A percentile compares a stretch with the other conserved stretches of the same genome.
phyloP scores from a whole-genome alignment of 2,329 filamentous ascomycete genomes.

The Trichoderma sp. region DNA sequence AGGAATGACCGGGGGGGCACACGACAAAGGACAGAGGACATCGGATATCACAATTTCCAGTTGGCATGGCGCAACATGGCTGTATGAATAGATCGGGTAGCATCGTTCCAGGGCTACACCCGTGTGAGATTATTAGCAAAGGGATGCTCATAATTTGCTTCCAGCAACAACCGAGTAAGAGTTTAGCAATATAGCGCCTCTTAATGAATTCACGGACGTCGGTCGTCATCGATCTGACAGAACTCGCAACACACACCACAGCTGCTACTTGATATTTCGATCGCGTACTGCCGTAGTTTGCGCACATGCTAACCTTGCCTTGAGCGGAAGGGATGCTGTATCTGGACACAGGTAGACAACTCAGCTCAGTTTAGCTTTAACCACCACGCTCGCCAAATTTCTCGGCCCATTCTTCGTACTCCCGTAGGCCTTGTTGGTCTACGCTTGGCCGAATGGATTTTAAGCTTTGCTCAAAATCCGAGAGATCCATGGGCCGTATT shows the following conservation, averaged over 20 bases:
- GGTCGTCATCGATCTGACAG: neutral
- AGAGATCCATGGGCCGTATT: conserved; percentile 79
- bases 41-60: neutral
- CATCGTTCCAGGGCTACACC: neutral
- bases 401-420: conserved; percentile 91
- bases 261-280: neutral
- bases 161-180: neutral
- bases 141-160: neutral
- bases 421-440: conserved; percentile 75
- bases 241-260: neutral
- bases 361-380: conserved; percentile 37
- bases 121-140: neutral
- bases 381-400: conserved; percentile 92
- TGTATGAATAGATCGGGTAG: conserved; percentile 3
- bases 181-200: conserved; percentile 7
- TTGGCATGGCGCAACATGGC: neutral
- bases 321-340: neutral
- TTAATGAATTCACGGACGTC: neutral
- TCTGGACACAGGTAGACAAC: neutral
- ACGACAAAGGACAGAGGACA: neutral
- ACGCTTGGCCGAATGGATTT: conserved; percentile 86
- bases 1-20: conserved; percentile 22
- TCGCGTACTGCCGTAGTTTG: neutral
- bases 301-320: neutral
- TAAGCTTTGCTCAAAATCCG: conserved; percentile 83